Evolutionary conservation across 805 yeast species (phyloP), one percentile per base, ranked within the genome.

Genomic region (Candida khao-thaluensis): DNA sequence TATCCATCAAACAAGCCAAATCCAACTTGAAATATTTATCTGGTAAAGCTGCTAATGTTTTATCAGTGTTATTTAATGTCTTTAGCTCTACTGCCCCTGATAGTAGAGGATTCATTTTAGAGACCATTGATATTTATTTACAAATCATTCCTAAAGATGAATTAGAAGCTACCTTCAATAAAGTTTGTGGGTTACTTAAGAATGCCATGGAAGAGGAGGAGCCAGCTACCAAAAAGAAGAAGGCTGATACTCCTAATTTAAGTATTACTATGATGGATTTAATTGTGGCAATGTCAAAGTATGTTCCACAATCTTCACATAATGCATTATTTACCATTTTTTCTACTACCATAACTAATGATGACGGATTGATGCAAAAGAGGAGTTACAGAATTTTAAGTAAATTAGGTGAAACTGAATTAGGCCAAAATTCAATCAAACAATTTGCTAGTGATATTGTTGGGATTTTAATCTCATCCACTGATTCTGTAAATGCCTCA

Each of bases 201-300:
- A 73, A 77, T 39, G 84, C 91, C 2, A 69, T 90, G 62, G 86
- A 82, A 37, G 75, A 77, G 38, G 83, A 79, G 51, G 50, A 56
- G 9, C 48, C 58, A 52, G 20, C 60, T 53, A 18, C 30, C 21
- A 26, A 16, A 21, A 30, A 22, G 12, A 37, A 25, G 15, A 58
- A 48, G 44, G 45, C 42, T 21, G 63, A 56, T 8, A 56, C 69
- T 14, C 77, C 83, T 17, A 72, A 77, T 36, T 64, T 82, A 47
- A 77, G 88, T 47, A 79, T 85, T 28, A 88, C 96, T 12, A 81
- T 95, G 86, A 76, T 91, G 83, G 99, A 93, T 58, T 72, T 93
- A 41, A 74, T 89, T 38, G 95, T 89, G 35, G 79, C 85, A 20
- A 84, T 95, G 86, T 77, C 91, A 18, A 85, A 85, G 52, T 86